Evolutionary conservation across 177 flowering plant species (phyloP), one percentile per base, ranked within the genome.

Genomic region (Vitis hybrid): DNA sequence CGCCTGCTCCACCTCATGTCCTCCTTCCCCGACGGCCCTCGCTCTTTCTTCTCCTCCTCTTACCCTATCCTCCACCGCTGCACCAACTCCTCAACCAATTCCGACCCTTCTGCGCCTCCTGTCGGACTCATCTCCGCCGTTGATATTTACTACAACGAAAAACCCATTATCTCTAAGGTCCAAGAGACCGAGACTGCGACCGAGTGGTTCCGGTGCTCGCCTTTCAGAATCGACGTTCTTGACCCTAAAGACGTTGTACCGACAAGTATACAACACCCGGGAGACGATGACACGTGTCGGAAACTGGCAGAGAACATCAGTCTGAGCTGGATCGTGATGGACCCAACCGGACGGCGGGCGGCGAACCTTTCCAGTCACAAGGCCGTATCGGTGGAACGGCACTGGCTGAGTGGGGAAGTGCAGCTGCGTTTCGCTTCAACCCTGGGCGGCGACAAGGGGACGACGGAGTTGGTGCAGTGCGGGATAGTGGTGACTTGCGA

Each of bases 321-420:
- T 13, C 71, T 88, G 75, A 87, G 90, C 75, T 88, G 92, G 92
- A 80, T 86, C 6, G 10, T 88, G 65, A 74, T 84, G 51, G 88
- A 84, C 72, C 82, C 85, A 17, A 63, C 5, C 48, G 78, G 81
- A 52, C 35, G 66, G 60, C 75, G 77, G 54, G 82, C 88, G 59
- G 70, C 74, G 71, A 85, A 87, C 67, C 57, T 88, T 14, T 87
- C 90, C 19, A 82, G 86, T 35, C 17, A 65, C 52, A 67, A 56
- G 69, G 79, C 90, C 24, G 90, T 87, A 18, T 56, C 77, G 18
- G 87, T 85, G 12, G 74, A 78, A 4, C 66, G 85, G 49, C 89
- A 87, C 82, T 87, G 89, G 90, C 70, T 87, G 71, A 87, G 74
- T 64, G 89, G 88, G 18, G 90, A 88, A 51, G 82, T 82, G 52